Evolutionary conservation across 495 filamentous ascomycete genomes (phyloP).

Genomic region (Lasiosphaeria miniovina): DNA sequence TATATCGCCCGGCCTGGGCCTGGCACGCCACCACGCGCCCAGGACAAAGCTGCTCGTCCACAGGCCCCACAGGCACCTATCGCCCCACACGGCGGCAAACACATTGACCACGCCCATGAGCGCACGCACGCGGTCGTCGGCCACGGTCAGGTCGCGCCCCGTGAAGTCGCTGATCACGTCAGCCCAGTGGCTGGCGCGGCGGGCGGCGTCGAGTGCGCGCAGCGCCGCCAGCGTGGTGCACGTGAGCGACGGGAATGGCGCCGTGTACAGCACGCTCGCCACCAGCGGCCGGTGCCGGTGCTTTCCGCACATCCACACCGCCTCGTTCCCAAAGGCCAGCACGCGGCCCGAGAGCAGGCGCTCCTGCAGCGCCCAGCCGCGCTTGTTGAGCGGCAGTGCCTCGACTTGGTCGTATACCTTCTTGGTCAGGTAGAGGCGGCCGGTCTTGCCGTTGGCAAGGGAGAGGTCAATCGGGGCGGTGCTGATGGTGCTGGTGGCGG

Average conservation of each 20-base stretch:
- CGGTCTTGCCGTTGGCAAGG: neutral
- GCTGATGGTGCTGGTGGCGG: too few species aligned
- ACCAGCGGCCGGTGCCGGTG: neutral
- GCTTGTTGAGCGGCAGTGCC: neutral
- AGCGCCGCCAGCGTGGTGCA: too few species aligned
- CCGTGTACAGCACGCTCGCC: neutral
- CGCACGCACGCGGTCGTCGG: too few species aligned
- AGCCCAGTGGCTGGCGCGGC: too few species aligned
- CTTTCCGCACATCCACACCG: neutral
- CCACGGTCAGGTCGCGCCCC: too few species aligned
- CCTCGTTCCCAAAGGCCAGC: neutral
- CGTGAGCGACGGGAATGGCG: too few species aligned
- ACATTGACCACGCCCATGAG: too few species aligned
- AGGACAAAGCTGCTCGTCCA: neutral
- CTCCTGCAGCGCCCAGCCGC: conserved; percentile 1
- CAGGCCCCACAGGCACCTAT: too few species aligned
- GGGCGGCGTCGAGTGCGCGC: too few species aligned
- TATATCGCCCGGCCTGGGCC: neutral
- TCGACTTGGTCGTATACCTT: neutral
- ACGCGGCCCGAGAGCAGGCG: neutral
- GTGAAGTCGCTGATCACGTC: too few species aligned
- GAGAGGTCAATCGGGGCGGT: neutral
- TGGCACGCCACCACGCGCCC: neutral
- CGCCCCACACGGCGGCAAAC: too few species aligned
- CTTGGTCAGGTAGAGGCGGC: neutral